phyloP scores from a whole-genome alignment of 2,329 filamentous ascomycete species.

The Diatrype stigma region DNA sequence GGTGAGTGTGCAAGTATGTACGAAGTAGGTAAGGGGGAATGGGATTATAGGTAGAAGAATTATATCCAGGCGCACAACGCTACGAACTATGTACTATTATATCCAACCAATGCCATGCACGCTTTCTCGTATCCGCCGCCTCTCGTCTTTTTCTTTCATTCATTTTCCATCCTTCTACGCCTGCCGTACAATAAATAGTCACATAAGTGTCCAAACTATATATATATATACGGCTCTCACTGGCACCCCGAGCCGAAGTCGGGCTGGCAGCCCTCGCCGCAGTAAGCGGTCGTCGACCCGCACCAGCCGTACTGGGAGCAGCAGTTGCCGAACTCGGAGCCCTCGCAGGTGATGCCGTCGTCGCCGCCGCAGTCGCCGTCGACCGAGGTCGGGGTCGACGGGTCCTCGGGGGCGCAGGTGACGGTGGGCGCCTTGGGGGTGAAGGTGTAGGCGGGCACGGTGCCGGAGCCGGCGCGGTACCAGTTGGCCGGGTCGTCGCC shows the following conservation, averaged over 20 bases:
- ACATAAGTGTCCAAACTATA: too few species aligned
- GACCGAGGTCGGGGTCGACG: slow-evolving; percentile 11
- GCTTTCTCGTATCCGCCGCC: too few species aligned
- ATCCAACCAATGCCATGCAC: too few species aligned
- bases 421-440: slow-evolving; percentile 21
- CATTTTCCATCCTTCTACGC: too few species aligned
- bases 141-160: too few species aligned
- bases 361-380: slow-evolving; percentile 25
- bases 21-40: too few species aligned
- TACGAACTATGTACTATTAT: neutral
- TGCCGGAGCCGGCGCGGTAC: slow-evolving; percentile 40
- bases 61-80: neutral
- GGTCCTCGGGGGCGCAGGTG: slow-evolving; percentile 17
- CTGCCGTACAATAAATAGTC: too few species aligned
- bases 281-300: slow-evolving; percentile 36
- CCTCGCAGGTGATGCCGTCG: slow-evolving; percentile 22
- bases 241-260: slow-evolving; percentile 27
- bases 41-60: neutral
- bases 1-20: too few species aligned
- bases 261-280: slow-evolving; percentile 34
- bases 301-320: slow-evolving; percentile 32
- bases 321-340: slow-evolving; percentile 26
- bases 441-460: slow-evolving; percentile 24
- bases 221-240: neutral
- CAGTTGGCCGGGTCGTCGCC: slow-evolving; percentile 48